phyloP scores from a whole-genome alignment of 1,284 basidiomycete species.

The Ustilago lituana region DNA sequence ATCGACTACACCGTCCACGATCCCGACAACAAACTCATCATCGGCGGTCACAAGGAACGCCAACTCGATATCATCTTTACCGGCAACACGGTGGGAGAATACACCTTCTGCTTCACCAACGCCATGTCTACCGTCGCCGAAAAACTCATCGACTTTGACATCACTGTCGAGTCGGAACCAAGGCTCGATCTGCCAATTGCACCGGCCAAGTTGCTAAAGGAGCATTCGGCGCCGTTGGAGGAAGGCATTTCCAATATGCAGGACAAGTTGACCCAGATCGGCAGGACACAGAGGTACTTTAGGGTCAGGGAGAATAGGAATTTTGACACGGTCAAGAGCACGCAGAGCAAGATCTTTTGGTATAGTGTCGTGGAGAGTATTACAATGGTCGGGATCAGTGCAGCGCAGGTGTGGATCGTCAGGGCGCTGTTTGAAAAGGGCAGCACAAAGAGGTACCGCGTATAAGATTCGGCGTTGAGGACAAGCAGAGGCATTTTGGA shows the following conservation, averaged over 20 bases:
- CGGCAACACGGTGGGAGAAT: constrained; percentile 91
- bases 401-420: constrained; percentile 63
- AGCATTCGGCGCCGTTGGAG: constrained; percentile 62
- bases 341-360: constrained; percentile 59
- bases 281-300: constrained; percentile 64
- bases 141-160: constrained; percentile 66
- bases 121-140: constrained; percentile 69
- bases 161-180: constrained; percentile 66
- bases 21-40: constrained; percentile 83
- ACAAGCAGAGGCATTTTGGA: no score
- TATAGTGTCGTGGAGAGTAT: constrained; percentile 60
- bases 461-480: no score
- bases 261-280: constrained; percentile 52
- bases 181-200: constrained; percentile 60
- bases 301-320: constrained; percentile 64
- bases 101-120: constrained; percentile 98
- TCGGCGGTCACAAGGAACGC: constrained; percentile 85
- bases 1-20: constrained; percentile 93
- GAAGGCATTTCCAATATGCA: constrained; percentile 55
- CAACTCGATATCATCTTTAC: constrained; percentile 98
- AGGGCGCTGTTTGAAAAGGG: constrained; percentile 61
- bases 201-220: constrained; percentile 53
- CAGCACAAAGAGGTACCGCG: constrained; percentile 60
- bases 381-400: constrained; percentile 59
- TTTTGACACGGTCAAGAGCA: constrained; percentile 60